A percentile compares a stretch with the other conserved stretches of the same genome.
phyloP scores from a whole-genome alignment of 768 basidiomycete species.

The Suillus plorans region DNA sequence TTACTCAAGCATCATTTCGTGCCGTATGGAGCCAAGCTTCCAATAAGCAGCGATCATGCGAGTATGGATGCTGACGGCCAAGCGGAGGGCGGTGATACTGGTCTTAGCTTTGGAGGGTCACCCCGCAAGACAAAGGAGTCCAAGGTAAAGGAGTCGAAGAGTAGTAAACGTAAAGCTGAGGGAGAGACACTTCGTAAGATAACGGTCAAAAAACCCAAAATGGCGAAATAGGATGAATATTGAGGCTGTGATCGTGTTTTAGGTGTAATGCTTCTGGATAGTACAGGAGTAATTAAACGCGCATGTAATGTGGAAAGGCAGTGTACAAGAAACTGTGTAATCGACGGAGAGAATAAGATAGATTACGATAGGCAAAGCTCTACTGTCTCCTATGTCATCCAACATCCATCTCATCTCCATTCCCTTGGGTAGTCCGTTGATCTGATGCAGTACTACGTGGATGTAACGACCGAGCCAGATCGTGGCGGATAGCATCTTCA shows the following conservation, averaged over 20 bases:
- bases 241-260: neutral
- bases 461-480: conserved; percentile 28
- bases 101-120: neutral
- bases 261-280: conserved; percentile 2
- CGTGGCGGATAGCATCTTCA: conserved; percentile 57
- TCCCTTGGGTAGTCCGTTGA: conserved; percentile 37
- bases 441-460: conserved; percentile 18
- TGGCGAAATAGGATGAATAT: conserved; percentile 1
- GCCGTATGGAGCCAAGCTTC: conserved; percentile 47
- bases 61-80: conserved; percentile 21
- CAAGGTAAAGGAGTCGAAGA: conserved; percentile 27
- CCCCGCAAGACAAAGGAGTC: conserved; percentile 15
- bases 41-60: conserved; percentile 3
- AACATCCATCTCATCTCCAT: conserved; percentile 67
- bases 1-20: conserved; percentile 62
- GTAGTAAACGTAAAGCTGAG: conserved; percentile 48
- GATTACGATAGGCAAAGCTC: conserved; percentile 4
- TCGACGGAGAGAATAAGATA: conserved; percentile 27
- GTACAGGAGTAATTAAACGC: conserved; percentile 17
- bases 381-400: conserved; percentile 38
- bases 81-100: conserved; percentile 21
- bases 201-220: conserved; percentile 46
- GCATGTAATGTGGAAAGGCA: conserved; percentile 20
- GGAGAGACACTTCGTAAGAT: conserved; percentile 45
- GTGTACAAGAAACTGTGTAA: conserved; percentile 21